Base-by-base conservation (phyloP, 495 filamentous ascomycete genomes). In the Hyaloscypha hepaticicola region DNA sequence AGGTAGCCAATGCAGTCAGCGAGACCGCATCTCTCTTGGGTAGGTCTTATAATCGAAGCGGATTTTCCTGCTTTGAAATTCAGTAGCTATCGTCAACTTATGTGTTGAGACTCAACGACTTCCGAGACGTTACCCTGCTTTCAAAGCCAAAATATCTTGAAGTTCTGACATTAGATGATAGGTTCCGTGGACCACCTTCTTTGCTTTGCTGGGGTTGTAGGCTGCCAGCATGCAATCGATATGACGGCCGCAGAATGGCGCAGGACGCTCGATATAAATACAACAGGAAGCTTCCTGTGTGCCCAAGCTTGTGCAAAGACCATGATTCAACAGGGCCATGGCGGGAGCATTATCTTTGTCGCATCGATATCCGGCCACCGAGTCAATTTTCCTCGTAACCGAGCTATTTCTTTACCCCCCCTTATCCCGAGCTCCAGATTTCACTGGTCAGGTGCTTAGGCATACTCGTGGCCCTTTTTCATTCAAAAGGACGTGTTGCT, bases 171-270 rank as follows among this genome's bases (percentile, higher is more conserved):
- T 12, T 16, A 16, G 38, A 45, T 45, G 38, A 45, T 45, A 45
- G 87, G 86, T 0, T 72, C 77, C 14, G 70, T 92, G 1, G 78
- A 86, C 67, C 81, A 82, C 48, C 74, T 91, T 5, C 75, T 84
- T 65, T 86, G 83, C 59, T 90, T 91, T 67, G 89, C 86, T 1
- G 90, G 90, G 38, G 65, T 91, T 5, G 88, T 90, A 1, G 80
- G 79, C 48, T 87, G 84, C 64, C 73, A 76, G 2, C 81, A 82
- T 56, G 80, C 87, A 0, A 66, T 87, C 4, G 81, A 85, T 14
- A 85, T 86, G 79, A 71, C 77, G 0, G 63, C 78, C 5, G 70
- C 74, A 16, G 77, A 86, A 55, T 92, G 84, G 83, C 77, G 82
- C 6, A 77, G 79, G 24, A 80, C 85, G 0, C 65, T 91, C 7